phyloP scores from a whole-genome alignment of 192 early-diverging fungal species.

The Mortierella antarctica region DNA sequence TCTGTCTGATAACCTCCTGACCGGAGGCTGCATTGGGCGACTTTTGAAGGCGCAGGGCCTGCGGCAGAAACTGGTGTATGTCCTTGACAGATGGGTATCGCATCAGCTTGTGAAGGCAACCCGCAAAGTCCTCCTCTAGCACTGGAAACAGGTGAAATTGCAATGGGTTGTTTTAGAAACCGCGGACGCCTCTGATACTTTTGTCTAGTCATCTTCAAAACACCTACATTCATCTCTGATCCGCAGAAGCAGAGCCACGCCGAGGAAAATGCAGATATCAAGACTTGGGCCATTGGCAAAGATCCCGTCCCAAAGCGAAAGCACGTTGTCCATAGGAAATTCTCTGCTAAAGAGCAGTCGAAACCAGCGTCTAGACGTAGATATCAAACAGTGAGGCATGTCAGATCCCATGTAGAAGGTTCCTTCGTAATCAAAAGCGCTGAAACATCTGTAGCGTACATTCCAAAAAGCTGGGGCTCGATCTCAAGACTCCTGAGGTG shows the following conservation, averaged over 20 bases:
- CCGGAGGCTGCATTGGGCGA: conserved; percentile 57
- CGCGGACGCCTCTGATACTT: background rate
- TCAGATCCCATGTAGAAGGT: background rate
- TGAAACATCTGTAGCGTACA: conserved; percentile 60
- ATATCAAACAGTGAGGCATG: too few relatives aligned
- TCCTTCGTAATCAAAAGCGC: conserved; percentile 14
- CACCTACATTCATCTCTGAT: conserved; percentile 76
- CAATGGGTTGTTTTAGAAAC: background rate
- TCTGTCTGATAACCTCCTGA: conserved; percentile 66
- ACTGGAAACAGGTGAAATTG: conserved; percentile 40
- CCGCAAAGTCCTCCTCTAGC: conserved; percentile 71
- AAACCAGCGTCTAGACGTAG: conserved; percentile 78
- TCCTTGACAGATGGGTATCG: conserved; percentile 65
- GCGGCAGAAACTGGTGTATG: conserved; percentile 65
- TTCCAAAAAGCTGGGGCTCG: conserved; percentile 95
- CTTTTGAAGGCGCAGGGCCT: conserved; percentile 72
- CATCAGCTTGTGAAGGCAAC: conserved; percentile 71
- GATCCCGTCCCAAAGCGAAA: conserved; percentile 92
- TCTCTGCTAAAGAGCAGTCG: conserved; percentile 93
- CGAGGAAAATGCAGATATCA: conserved; percentile 85
- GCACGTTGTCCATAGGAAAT: conserved; percentile 75
- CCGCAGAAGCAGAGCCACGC: conserved; percentile 76
- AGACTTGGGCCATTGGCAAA: conserved; percentile 85
- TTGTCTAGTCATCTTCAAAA: too few relatives aligned
- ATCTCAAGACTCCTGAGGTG: conserved; percentile 81